Percentiles rank a stretch among this genome's conserved stretches.
phyloP scores from a whole-genome alignment of 495 filamentous ascomycete species.

The Neurospora sp. region DNA sequence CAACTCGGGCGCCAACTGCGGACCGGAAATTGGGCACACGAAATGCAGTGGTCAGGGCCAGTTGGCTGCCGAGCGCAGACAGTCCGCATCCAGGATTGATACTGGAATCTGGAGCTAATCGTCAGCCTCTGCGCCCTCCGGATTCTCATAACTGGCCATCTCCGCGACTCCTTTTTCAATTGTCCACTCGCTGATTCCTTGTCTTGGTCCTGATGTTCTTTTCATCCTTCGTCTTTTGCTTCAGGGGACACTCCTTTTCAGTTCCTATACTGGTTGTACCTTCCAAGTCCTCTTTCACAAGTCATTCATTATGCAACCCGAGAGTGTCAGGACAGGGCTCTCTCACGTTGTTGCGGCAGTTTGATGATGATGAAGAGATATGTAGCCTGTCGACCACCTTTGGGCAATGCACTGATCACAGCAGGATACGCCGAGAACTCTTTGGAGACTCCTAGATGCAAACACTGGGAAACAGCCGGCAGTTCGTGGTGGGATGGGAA shows the following conservation, averaged over 20 bases:
- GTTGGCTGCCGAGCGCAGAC: background rate
- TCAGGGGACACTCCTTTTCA: background rate
- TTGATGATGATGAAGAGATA: background rate
- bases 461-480: background rate
- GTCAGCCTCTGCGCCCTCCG: background rate
- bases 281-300: background rate
- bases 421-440: background rate
- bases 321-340: background rate
- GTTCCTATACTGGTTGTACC: background rate
- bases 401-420: background rate
- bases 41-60: background rate
- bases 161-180: background rate
- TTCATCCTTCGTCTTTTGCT: background rate
- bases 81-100: background rate
- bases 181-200: background rate
- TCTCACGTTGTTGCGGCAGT: background rate
- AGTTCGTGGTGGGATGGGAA: background rate
- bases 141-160: background rate
- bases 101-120: background rate
- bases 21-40: background rate
- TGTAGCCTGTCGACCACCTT: background rate
- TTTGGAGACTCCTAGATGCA: background rate
- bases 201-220: background rate
- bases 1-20: background rate
- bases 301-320: background rate